Evolutionary conservation across 2,329 filamentous ascomycete species (phyloP), one percentile per base, ranked within the genome.

Genomic region (Chaetomiaceae sp.): DNA sequence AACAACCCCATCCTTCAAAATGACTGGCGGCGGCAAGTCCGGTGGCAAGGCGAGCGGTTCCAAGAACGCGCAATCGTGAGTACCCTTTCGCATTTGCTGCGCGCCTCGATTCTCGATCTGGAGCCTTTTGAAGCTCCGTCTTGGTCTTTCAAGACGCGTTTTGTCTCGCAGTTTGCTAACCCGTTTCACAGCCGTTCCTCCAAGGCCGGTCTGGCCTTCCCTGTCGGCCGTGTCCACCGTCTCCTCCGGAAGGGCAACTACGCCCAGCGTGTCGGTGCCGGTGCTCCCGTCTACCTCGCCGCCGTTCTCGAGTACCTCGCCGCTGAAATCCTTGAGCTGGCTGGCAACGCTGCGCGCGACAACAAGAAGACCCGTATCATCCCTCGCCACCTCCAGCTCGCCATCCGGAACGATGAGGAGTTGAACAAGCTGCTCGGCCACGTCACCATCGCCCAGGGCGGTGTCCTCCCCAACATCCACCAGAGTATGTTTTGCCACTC

Each of bases 291-390:
- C 70, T 97, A 97, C 75, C 88, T 97, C 62, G 92, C 92, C 63
- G 92, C 92, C 53, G 94, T 99, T 52, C 90, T 99, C 46, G 94
- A 99, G 79, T 99, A 99, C 74, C 88, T 99, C 56, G 92, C 94
- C 65, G 94, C 94, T 64, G 94, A 99, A 81, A 96, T 99, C 67
- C 91, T 99, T 70, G 94, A 99, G 79, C 80, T 99, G 78, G 94
- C 94, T 74, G 94, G 94, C 68, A 99, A 99, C 76, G 94, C 94
- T 68, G 94, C 94, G 61, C 92, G 94, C 68, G 94, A 99, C 80
- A 96, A 97, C 87, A 99, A 99, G 89, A 97, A 97, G 88, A 99
- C 92, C 63, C 91, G 94, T 88, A 99, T 99, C 80, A 99, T 97
- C 59, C 94, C 94, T 63, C 91, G 94, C 76, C 94, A 99, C 77